Base-by-base conservation (phyloP, 1,284 basidiomycete genomes). In the Leccinum pachyderme region DNA sequence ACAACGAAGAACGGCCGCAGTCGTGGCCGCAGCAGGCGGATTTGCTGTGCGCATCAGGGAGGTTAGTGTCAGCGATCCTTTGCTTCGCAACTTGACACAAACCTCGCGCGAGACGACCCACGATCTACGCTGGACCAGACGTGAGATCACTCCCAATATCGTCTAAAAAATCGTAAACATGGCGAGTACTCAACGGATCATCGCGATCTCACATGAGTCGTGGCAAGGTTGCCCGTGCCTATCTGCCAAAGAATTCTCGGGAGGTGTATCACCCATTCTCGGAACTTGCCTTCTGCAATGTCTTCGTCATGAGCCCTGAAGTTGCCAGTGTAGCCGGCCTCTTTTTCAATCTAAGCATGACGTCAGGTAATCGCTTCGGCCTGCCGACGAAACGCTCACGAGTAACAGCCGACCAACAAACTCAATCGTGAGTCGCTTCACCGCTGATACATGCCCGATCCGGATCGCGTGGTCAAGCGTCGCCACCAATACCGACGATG, bases 191-290 rank as follows among this genome's bases (percentile, higher is more conserved):
- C 43, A 45, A 53, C 39, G 2, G 9, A n/a, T 25, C 37, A 25
- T 9, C 41, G 18, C n/a, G n/a, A 18, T 13, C 33, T 59, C 53
- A 87, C 85, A 77, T 87, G 83, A 0, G 84, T 83, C 5, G 79
- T 73, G 3, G 68, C 61, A 8, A 81, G 65, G 63, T 90, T 82
- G 49, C 73, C 81, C 13, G 73, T 72, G 1, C 87, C 87, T 7
- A 91, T 71, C 71, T 96, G 93, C 93, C 94, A 96, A 2, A 96
- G 75, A 7, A 80, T 80, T 67, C 84, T 86, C 0, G 93, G 91
- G 37, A 95, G 77, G 58, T 86, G 81, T 11, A 77, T 63, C 18
- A 88, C 55, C 89, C 90, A 90, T 28, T 83, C 80, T 53, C 81
- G 75, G 31, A 87, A 71, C 56, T 71, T 74, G 35, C 71, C 61